These are phyloP conservation scores for Podochytrium sp. DNA, from an alignment of 192 early-diverging fungal species.

Conservation along the genomic window DNA sequence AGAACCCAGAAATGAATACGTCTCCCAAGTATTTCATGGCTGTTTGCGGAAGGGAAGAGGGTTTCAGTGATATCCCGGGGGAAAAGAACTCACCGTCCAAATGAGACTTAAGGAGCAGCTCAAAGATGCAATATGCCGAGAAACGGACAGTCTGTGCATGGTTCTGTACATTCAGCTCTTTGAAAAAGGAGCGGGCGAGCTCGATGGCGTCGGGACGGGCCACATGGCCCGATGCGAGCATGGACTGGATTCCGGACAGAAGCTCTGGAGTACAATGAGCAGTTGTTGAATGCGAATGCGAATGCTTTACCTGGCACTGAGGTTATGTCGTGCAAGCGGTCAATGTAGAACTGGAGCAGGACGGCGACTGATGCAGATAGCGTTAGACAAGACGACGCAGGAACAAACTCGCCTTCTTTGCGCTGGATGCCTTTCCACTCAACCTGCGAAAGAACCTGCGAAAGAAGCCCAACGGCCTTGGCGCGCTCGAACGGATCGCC, in stretches of 20 bases:
- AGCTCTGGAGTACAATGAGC: slow-evolving; percentile 12
- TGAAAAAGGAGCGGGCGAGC: slow-evolving; percentile 65
- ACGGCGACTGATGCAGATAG: slow-evolving; percentile 46
- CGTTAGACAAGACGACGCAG: not conserved
- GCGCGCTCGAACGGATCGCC: slow-evolving; percentile 85
- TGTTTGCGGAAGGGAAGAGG: slow-evolving; percentile 2
- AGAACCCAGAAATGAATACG: slow-evolving; percentile 35
- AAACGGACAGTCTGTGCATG: slow-evolving; percentile 86
- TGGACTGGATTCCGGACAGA: slow-evolving; percentile 42
- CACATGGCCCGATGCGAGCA: slow-evolving; percentile 36
- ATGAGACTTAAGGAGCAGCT: slow-evolving; percentile 65
- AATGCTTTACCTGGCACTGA: slow-evolving; percentile 13
- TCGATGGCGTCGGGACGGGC: slow-evolving; percentile 24
- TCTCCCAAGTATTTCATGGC: slow-evolving; percentile 25
- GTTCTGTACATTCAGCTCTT: slow-evolving; percentile 86
- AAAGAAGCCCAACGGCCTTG: slow-evolving; percentile 59
- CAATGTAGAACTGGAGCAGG: slow-evolving; percentile 18
- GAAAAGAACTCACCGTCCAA: slow-evolving; percentile 53
- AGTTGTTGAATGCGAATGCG: not conserved
- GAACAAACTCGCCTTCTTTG: not conserved
- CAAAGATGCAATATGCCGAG: slow-evolving; percentile 73
- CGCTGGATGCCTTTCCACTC: not conserved
- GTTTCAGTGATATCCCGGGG: slow-evolving; percentile 8
- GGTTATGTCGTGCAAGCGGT: slow-evolving; percentile 5
- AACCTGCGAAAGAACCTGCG: slow-evolving; percentile 9